Evolutionary conservation across 2,329 filamentous ascomycete species (phyloP), one percentile per base, ranked within the genome.

Genomic region (Paraphoma sp.): DNA sequence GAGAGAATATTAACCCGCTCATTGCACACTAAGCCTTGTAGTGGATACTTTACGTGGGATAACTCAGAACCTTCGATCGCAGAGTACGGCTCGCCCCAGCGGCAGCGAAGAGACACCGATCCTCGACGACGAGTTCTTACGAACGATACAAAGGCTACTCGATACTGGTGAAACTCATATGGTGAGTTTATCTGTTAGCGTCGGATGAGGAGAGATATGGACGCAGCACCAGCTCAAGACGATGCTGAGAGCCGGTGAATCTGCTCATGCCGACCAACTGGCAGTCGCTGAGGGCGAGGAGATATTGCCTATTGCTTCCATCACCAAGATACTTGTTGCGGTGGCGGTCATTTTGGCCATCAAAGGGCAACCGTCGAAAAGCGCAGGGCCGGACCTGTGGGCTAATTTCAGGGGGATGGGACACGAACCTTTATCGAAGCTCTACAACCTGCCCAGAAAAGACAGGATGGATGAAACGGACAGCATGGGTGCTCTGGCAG

Each of bases 281-380:
- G 23, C 10, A 17, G 30, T 38, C 29, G 41, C 54, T n/a, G 38
- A 12, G n/a, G 23, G 23, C 7, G 54, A 28, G 5, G 17, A 49
- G 8, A 48, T 45, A 29, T 57, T 53, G 18, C 46, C 33, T 12
- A 47, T 57, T 14, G 55, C 55, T 16, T 57, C 55, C n/a, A 42
- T 57, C 31, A 47, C 55, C 7, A 57, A 57, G 28, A 38, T 57
- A 14, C 46, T 57, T 14, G 55, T 57, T 43, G 50, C 55, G 3
- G 41, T 45, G 7, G 50, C 55, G 12, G 12, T 57, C 18, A 46
- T 52, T 11, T 43, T 51, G 12, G 45, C 50, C 23, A 28, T 47
- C 42, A 33, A 53, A 46, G 36, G 12, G 6, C 28, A 40, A 3
- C 12, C 41, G 23, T 14, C 33, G 33, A 36, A 36, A 14, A 36